Evolutionary conservation across 2,329 filamentous ascomycete genomes (phyloP).

Genomic region (Cladobotryum mycophilum): DNA sequence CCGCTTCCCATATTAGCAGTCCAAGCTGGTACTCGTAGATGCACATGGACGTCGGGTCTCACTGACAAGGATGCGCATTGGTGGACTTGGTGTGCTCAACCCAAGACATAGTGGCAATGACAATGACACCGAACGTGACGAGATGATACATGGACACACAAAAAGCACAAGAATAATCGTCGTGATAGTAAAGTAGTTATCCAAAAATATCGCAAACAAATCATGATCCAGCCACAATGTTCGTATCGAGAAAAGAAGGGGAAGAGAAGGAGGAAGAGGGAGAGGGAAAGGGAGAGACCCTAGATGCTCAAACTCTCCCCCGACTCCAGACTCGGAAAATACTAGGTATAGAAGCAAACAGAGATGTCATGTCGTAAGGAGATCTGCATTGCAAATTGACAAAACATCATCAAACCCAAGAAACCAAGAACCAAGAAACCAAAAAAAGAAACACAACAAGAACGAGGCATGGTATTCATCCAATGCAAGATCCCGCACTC

Average conservation of each 20-base stretch:
- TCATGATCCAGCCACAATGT: neutral
- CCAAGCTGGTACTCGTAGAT: too few species aligned
- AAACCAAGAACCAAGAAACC: neutral
- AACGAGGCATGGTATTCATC: neutral
- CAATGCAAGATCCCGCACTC: constrained; percentile 1
- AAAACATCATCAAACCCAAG: neutral
- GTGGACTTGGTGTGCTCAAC: too few species aligned
- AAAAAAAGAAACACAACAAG: neutral
- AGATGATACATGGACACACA: too few species aligned
- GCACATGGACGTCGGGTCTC: too few species aligned
- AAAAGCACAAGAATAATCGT: too few species aligned
- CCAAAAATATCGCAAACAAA: neutral
- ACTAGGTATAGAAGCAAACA: neutral
- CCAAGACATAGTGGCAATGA: too few species aligned
- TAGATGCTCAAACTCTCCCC: neutral
- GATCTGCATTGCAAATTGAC: neutral
- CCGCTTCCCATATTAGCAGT: too few species aligned
- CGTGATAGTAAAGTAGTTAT: too few species aligned
- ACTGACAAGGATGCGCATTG: too few species aligned
- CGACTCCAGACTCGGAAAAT: neutral
- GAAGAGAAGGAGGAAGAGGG: neutral
- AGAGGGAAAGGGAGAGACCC: neutral
- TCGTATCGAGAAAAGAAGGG: neutral
- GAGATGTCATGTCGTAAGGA: neutral
- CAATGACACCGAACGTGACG: too few species aligned